Evolutionary conservation across 1,284 basidiomycete genomes (phyloP).

Genomic region (Sanghuangporus weigelae): DNA sequence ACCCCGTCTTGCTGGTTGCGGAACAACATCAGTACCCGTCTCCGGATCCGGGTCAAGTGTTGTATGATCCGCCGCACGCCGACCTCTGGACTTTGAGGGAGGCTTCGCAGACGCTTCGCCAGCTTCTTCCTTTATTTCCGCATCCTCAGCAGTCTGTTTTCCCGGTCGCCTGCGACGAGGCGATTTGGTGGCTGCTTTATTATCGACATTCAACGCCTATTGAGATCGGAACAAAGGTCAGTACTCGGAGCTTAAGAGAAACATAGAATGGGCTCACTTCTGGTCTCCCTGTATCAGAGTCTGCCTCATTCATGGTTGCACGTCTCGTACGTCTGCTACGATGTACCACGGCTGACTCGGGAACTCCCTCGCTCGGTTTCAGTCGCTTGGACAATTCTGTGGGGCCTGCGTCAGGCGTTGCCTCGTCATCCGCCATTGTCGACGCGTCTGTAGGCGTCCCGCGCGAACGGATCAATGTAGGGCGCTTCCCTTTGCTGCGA

Average conservation of each 20-base stretch:
- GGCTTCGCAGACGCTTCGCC: neutral
- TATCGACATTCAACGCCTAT: neutral
- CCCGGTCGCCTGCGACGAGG: neutral
- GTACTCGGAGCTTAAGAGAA: neutral
- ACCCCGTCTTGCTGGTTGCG: slow-evolving; percentile 3
- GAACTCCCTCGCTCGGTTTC: slow-evolving; percentile 10
- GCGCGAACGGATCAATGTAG: slow-evolving; percentile 4
- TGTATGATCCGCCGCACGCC: neutral
- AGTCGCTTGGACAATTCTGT: slow-evolving; percentile 6
- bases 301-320: neutral
- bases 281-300: neutral
- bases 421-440: slow-evolving; percentile 23
- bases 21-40: neutral
- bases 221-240: neutral
- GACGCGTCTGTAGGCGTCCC: slow-evolving; percentile 19
- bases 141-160: neutral
- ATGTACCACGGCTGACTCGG: slow-evolving; percentile 14
- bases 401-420: slow-evolving; percentile 13
- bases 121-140: neutral
- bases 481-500: slow-evolving; percentile 2
- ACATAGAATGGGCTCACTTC: neutral
- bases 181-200: neutral
- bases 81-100: neutral
- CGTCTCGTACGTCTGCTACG: neutral
- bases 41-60: neutral